Evolutionary conservation across 75 land plant genomes (phyloP), one percentile per base, ranked within the genome.

Genomic region (Ceratopteris richardii): DNA sequence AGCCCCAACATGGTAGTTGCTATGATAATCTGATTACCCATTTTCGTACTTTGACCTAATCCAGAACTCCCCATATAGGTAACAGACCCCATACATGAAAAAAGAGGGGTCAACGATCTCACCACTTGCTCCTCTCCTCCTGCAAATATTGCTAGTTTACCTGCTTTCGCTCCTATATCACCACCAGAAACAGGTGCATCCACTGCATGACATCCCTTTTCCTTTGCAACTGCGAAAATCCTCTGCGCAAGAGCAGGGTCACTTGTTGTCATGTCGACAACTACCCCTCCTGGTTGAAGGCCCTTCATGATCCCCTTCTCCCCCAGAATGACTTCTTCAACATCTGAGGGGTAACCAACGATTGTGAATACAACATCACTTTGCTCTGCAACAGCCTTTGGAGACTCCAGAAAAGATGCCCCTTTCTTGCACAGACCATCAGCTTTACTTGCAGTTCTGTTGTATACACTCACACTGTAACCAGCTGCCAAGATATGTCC

Each of bases 141-240:
- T 26, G 86, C 88, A 30, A 90, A 63, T 41, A 90, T 84, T 1
- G 93, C 81, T 17, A 90, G 64, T 11, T 52, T 70, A 14, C 85
- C 96, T 0, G 80, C 70, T 51, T 76, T 67, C 0, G 96, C 96
- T 18, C 96, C 96, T 1, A 52, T 39, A 62, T 90, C 96, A 0
- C 93, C 96, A 16, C 96, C 96, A 0, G 93, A 87, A 0, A 90
- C 96, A 41, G 97, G 97, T 16, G 93, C 88, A 47, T 91, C 97
- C 26, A 91, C 77, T 7, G 88, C 52, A 46, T 58, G 70, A 62
- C 88, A 84, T 26, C 69, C 69, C 12, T 52, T 67, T 9, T 47
- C 66, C 7, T 55, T 36, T 6, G 81, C 82, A 6, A 54, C 67
- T 14, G 57, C 51, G 21, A 31, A 65, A 16, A 91, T 84, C 51